Evolutionary conservation across 768 basidiomycete genomes (phyloP).

Genomic region (Auriscalpium orientale): DNA sequence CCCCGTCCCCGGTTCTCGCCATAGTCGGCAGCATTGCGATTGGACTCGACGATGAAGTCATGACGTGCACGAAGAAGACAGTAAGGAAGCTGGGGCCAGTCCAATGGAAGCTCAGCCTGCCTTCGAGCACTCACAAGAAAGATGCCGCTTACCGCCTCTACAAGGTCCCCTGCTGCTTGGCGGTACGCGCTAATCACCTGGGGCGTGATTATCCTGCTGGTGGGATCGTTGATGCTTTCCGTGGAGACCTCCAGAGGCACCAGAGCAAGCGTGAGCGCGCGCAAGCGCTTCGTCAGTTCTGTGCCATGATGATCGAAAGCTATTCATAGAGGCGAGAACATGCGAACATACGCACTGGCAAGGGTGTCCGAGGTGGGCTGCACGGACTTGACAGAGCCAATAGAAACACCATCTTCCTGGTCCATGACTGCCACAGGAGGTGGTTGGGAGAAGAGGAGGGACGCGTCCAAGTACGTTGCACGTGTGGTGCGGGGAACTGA

Average conservation of each 20-base stretch:
- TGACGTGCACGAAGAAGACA: slow-evolving; percentile 69
- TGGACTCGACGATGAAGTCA: slow-evolving; percentile 77
- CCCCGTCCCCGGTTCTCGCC: slow-evolving; percentile 81
- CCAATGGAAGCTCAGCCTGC: neutral
- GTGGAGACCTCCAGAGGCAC: slow-evolving; percentile 77
- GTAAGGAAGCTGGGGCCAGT: slow-evolving; percentile 58
- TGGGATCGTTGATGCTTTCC: slow-evolving; percentile 60
- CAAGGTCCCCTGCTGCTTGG: slow-evolving; percentile 81
- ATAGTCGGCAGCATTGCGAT: slow-evolving; percentile 75
- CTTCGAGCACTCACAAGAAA: neutral
- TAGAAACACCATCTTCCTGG: slow-evolving; percentile 34
- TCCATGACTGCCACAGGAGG: neutral
- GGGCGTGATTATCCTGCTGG: slow-evolving; percentile 78
- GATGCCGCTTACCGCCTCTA: slow-evolving; percentile 58
- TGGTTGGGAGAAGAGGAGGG: slow-evolving; percentile 1
- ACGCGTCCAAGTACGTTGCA: neutral
- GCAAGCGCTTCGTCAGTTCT: slow-evolving; percentile 79
- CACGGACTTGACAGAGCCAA: slow-evolving; percentile 38
- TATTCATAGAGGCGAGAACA: neutral
- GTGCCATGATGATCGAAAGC: neutral
- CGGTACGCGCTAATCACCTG: slow-evolving; percentile 70
- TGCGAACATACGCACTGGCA: slow-evolving; percentile 46
- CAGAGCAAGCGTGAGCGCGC: slow-evolving; percentile 65
- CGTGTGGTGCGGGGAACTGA: too few relatives aligned
- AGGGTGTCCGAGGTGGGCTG: slow-evolving; percentile 64